Conservation (phyloP, 2,329 filamentous ascomycete species). For the Epichloe brachyelytri region DNA sequence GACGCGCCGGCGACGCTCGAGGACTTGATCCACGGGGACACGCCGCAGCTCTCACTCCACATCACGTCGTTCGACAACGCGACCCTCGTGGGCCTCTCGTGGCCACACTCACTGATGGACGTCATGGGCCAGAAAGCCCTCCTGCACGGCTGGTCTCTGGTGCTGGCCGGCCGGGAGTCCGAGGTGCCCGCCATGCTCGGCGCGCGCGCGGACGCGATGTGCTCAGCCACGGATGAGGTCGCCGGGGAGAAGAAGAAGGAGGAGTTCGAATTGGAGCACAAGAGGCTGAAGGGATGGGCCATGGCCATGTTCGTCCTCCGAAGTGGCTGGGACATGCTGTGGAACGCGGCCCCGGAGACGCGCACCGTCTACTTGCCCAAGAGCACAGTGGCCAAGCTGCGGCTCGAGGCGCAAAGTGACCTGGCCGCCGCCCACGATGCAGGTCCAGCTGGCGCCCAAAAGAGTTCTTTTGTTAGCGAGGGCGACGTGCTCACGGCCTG, state of each 20-base stretch:
- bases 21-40: slow-evolving; percentile 29
- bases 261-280: neutral
- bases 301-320: slow-evolving; percentile 10
- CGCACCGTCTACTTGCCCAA: too few species aligned
- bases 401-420: too few species aligned
- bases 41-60: slow-evolving; percentile 33
- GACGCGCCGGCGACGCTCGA: slow-evolving; percentile 15
- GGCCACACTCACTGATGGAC: slow-evolving; percentile 35
- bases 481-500: too few species aligned
- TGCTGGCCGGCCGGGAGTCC: slow-evolving; percentile 28
- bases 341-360: too few species aligned
- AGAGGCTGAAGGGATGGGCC: neutral
- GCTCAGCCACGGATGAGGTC: neutral
- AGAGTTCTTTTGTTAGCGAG: too few species aligned
- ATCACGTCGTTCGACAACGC: slow-evolving; percentile 34
- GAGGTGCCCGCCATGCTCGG: slow-evolving; percentile 25
- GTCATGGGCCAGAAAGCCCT: slow-evolving; percentile 29
- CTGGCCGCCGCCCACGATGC: too few species aligned
- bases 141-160: slow-evolving; percentile 30
- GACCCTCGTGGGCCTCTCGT: slow-evolving; percentile 33
- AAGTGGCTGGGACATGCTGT: too few species aligned
- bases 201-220: slow-evolving; percentile 12
- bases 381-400: too few species aligned
- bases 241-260: neutral
- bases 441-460: too few species aligned